phyloP scores from a whole-genome alignment of 345 rosid genomes.

The Clarkia xantiana region DNA sequence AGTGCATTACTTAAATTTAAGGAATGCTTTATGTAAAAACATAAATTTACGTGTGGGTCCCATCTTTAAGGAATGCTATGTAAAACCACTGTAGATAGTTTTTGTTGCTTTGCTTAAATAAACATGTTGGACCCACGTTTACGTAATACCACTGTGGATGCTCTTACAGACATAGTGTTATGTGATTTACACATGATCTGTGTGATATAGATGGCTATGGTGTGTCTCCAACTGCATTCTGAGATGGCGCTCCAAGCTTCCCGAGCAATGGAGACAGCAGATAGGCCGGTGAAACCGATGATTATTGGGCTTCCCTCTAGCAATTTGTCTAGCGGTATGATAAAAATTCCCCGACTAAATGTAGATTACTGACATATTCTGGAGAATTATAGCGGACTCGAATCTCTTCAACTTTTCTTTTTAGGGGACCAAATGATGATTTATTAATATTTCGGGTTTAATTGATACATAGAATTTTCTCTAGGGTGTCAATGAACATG shows the following conservation, averaged over 20 bases:
- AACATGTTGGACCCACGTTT: no score
- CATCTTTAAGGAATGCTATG: no score
- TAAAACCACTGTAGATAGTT: no score
- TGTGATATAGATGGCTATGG: conserved; percentile 91
- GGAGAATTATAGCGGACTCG: conserved; percentile 9
- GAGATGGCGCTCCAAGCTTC: conserved; percentile 93
- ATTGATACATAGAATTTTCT: no score
- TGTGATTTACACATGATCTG: not conserved
- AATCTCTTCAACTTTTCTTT: not conserved
- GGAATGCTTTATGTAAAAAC: no score
- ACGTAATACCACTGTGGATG: not conserved
- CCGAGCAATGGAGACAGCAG: conserved; percentile 53
- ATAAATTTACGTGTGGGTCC: no score
- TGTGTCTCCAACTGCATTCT: conserved; percentile 77
- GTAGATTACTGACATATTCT: conserved; percentile 1
- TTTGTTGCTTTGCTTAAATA: no score
- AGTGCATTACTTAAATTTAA: no score
- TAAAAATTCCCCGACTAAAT: conserved; percentile 35
- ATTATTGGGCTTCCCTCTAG: conserved; percentile 18
- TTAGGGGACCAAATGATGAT: no score
- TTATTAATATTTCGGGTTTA: no score
- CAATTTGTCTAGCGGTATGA: conserved; percentile 18
- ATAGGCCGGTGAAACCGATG: conserved; percentile 22
- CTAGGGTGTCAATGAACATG: no score
- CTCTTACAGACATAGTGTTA: not conserved